Percentiles rank a stretch among this genome's conserved stretches.
These are phyloP conservation scores for Phytophthora meadii DNA, from an alignment of 352 stramenopile species.

Conservation along the genomic window DNA sequence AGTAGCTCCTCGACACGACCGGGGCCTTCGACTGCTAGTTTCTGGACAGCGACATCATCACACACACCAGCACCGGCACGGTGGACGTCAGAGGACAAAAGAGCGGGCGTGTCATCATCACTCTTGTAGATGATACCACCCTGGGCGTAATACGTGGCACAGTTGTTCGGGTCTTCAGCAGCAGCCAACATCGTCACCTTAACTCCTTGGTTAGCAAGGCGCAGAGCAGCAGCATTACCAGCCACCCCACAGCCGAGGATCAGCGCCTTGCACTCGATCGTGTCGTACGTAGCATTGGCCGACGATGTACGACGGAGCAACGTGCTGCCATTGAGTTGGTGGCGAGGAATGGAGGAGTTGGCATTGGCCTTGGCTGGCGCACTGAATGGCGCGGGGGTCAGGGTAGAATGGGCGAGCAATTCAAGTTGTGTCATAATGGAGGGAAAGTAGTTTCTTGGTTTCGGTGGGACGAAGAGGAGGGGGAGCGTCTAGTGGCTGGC, in stretches of 20 bases:
- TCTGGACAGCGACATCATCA: conserved; percentile 91
- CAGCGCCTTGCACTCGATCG: conserved; percentile 66
- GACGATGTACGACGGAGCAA: conserved; percentile 47
- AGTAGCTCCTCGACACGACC: conserved; percentile 91
- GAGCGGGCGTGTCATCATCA: conserved; percentile 83
- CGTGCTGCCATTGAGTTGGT: conserved; percentile 42
- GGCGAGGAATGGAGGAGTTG: conserved; percentile 40
- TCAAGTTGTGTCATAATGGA: conserved; percentile 64
- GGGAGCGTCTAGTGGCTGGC: conserved; percentile 62
- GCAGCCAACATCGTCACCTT: conserved; percentile 85
- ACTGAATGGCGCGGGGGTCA: conserved; percentile 38
- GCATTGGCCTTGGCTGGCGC: conserved; percentile 24
- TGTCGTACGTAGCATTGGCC: conserved; percentile 48
- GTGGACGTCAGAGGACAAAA: conserved; percentile 92
- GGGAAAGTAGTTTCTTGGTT: conserved; percentile 10
- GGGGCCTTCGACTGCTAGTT: conserved; percentile 92
- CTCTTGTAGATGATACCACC: conserved; percentile 96
- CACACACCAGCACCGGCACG: conserved; percentile 91
- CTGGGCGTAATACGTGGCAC: conserved; percentile 96
- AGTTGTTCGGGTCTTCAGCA: conserved; percentile 83
- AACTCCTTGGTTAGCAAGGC: conserved; percentile 76
- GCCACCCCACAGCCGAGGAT: conserved; percentile 84
- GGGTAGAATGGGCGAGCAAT: conserved; percentile 36
- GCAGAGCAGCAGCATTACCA: conserved; percentile 75
- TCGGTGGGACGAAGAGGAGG: not conserved